Base-by-base conservation (phyloP, 108 stramenopile genomes). In the Fistulifera pelliculosa region DNA sequence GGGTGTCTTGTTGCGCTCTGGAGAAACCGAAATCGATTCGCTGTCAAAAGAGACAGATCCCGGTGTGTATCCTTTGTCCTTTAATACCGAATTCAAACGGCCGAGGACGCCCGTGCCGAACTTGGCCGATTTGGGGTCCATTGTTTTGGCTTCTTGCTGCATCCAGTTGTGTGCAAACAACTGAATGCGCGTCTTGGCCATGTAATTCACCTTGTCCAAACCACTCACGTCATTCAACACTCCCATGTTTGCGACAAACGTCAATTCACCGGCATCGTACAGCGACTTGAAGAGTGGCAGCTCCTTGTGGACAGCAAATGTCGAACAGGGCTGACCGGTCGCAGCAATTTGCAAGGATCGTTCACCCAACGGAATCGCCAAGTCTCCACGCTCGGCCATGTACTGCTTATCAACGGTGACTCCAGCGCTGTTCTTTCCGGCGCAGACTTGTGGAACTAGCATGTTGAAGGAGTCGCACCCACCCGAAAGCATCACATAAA, bases 161-260 rank as follows among this genome's bases (percentile, higher is more conserved):
- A 71, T 70, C 0, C 52, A 47, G 54, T 80, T 77, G 54, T 83
- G 82, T 1, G 82, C 75, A 66, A 83, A 83, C 8, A 83, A 62
- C n/a, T 52, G 27, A 24, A 58, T 59, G 18, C 26, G 21, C 1
- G 65, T 66, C 12, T 25, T n/a, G 12, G 17, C 1, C 14, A 6
- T 22, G 16, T 56, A 74, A 25, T 70, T 55, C 18, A 48, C 49
- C 27, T 59, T 53, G 23, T 70, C 56, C 16, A 39, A 28, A 22
- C 60, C 54, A 17, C 45, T 58, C 49, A 70, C 55, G n/a, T 22
- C 43, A 31, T 44, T 54, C 12, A 65, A 27, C 0, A 61, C 27
- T 38, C 79, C 74, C 13, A 51, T 47, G 44, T 80, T 80, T 19
- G 74, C 69, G 40, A 80, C 53, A 51, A 75, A 76, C 16, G 27